Conservation (phyloP, 2,329 filamentous ascomycete genomes). For the Dichotomopilus funicola region DNA sequence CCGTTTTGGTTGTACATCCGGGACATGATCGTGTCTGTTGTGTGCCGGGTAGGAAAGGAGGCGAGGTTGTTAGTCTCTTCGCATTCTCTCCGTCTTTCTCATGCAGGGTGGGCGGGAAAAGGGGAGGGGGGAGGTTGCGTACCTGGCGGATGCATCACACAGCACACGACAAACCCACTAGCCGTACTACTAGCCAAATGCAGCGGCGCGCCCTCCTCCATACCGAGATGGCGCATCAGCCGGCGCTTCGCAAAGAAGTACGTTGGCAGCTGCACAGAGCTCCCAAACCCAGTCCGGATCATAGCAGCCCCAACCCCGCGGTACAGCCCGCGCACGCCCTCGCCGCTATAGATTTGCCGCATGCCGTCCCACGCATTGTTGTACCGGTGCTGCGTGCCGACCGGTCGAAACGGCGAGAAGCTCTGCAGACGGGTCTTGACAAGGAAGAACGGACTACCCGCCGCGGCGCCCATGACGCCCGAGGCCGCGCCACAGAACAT, state of each 20-base stretch:
- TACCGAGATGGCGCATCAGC: constrained; percentile 72
- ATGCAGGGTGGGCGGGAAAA: not conserved
- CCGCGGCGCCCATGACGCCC: constrained; percentile 85
- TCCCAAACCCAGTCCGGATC: constrained; percentile 92
- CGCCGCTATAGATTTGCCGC: constrained; percentile 66
- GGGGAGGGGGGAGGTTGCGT: constrained; percentile 16
- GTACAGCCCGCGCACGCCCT: constrained; percentile 79
- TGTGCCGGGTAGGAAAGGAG: no score
- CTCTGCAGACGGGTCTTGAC: constrained; percentile 95
- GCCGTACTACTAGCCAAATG: constrained; percentile 83
- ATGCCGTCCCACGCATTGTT: constrained; percentile 79
- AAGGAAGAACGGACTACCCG: constrained; percentile 93
- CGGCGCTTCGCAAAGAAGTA: constrained; percentile 96
- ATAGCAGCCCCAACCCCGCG: constrained; percentile 87
- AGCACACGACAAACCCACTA: constrained; percentile 94
- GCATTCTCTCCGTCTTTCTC: not conserved
- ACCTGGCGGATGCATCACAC: constrained; percentile 96
- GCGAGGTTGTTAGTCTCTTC: not conserved
- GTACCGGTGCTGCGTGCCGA: constrained; percentile 95
- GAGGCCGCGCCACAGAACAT: constrained; percentile 87
- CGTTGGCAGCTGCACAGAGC: constrained; percentile 90
- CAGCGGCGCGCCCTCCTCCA: constrained; percentile 84
- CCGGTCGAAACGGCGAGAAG: constrained; percentile 83
- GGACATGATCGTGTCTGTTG: constrained; percentile 91
- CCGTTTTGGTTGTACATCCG: constrained; percentile 98